A percentile compares a stretch with the other conserved stretches of the same genome.
These are phyloP conservation scores for Apiospora saccharicola DNA, from an alignment of 2,329 filamentous ascomycete genomes.

Conservation along the genomic window DNA sequence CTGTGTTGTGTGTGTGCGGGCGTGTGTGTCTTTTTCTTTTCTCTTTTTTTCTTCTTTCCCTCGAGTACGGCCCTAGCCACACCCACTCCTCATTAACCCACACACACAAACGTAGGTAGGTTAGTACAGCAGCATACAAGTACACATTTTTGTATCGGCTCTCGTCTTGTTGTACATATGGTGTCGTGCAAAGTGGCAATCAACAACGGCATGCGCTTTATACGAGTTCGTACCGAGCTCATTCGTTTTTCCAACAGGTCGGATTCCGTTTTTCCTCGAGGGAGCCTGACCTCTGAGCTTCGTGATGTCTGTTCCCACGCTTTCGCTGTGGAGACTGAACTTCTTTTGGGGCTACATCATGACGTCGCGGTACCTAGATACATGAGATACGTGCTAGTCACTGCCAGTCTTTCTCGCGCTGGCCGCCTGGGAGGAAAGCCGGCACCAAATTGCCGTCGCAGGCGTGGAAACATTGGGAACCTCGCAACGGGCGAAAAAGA, in stretches of 20 bases:
- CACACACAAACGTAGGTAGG: background rate
- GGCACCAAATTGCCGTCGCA: constrained; percentile 18
- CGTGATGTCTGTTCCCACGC: constrained; percentile 18
- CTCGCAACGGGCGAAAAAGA: constrained; percentile 1
- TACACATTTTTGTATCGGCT: no score
- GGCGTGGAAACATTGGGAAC: constrained; percentile 6
- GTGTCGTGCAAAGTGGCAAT: background rate
- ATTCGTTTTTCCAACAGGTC: constrained; percentile 1
- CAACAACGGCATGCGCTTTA: background rate
- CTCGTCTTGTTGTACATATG: background rate
- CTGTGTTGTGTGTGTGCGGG: background rate
- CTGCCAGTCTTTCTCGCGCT: background rate
- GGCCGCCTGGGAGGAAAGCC: constrained; percentile 2
- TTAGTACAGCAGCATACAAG: no score
- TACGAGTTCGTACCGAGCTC: background rate
- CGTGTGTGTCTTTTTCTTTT: background rate
- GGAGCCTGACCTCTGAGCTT: background rate
- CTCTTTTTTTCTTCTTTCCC: background rate
- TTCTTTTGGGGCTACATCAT: constrained; percentile 12
- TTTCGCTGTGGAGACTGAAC: background rate
- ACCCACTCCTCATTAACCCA: background rate
- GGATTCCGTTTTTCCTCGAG: background rate
- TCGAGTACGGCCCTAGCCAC: constrained; percentile 7
- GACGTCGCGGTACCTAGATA: background rate
- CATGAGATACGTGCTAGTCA: background rate